These are phyloP conservation scores for Lactarius evosmus DNA, from an alignment of 768 basidiomycete species.

Conservation along the genomic window DNA sequence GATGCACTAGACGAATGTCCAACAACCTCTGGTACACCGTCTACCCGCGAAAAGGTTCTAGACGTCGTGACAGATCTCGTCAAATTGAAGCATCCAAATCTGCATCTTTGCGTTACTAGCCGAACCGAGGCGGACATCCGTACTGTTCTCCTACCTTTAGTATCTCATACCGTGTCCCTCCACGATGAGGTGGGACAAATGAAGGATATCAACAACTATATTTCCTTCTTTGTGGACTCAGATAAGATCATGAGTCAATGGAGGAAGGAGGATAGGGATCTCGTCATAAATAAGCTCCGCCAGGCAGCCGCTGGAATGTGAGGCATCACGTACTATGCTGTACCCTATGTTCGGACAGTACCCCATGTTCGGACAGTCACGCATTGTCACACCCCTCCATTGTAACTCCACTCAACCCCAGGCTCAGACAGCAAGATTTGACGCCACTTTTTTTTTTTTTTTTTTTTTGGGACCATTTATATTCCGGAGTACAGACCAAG, in stretches of 20 bases:
- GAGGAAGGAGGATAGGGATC: neutral
- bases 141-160: neutral
- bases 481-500: no score
- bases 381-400: no score
- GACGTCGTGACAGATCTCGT: neutral
- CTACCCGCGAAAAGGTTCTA: neutral
- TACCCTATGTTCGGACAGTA: no score
- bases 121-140: neutral
- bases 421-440: no score
- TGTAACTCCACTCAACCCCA: no score
- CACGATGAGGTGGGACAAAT: neutral
- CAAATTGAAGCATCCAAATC: neutral
- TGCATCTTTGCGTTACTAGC: neutral
- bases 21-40: neutral
- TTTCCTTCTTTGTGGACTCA: neutral
- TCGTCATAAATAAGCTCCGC: neutral
- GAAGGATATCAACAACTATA: neutral
- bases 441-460: no score
- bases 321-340: neutral
- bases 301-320: neutral
- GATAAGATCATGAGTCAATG: neutral
- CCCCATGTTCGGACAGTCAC: no score
- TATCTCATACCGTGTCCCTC: neutral
- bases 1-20: neutral
- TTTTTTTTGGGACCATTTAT: no score